Evolutionary conservation across 176 grass and related monocot genomes (phyloP), one percentile per base, ranked within the genome.

Genomic region (Oryza officinalis): DNA sequence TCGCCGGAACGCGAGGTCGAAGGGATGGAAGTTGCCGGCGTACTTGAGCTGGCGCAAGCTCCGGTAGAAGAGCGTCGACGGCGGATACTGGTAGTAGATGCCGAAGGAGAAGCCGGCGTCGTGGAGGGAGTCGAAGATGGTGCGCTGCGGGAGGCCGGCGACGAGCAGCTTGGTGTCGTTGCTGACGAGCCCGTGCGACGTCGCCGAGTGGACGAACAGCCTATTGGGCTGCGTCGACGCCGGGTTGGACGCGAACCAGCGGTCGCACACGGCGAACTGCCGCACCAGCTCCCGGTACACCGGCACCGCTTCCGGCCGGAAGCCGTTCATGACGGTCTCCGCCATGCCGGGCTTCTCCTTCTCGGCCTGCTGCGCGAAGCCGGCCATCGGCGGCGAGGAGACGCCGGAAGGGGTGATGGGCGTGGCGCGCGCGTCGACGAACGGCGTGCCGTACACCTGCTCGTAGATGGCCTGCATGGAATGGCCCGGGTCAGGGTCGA

Each of bases 191-290:
- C 93, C 93, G 61, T 92, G 93, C 12, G 93, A 95, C 45, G 93
- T 95, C 25, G 90, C 90, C 7, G 93, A 95, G 86, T 92, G 93
- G 40, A 95, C 83, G 63, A 88, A 95, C 43, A 86, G 49, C 6
- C 94, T 80, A 86, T 97, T 97, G 46, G 94, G 94, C 86, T 97
- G 94, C 75, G 94, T 97, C 7, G 94, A 97, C 83, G 93, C 79
- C 69, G 93, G 93, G 41, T 88, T 80, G 2, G 93, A 90, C n/a
- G 93, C 90, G 60, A 92, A 95, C 93, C 93, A 95, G 13, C 88
- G 80, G 79, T 92, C 88, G 79, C 93, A 95, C 35, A 92, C 91
- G 45, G 90, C 87, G 78, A 97, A 92, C 86, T 92, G 79, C 23
- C 7, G 9, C 7, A 87, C 85, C 25, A 97, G 87, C 32, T 84